Conservation (phyloP, 805 yeast species). For the Schizosaccharomyces cryophilus region DNA sequence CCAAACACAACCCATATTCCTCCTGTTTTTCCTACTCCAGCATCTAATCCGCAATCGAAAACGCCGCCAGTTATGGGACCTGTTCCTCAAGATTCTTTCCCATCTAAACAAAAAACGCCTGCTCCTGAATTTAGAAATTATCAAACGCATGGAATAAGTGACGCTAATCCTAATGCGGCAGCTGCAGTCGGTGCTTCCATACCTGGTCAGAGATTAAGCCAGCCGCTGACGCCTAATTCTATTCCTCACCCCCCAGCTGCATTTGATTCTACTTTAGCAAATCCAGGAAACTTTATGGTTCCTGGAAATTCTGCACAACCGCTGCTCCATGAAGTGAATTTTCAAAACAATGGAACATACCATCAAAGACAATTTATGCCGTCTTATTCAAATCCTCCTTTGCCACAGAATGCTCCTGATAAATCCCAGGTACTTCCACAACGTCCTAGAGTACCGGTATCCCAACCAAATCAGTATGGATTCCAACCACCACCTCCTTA, state of each 20-base stretch:
- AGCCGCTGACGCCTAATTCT: background rate
- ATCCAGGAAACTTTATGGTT: background rate
- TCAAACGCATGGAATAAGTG: too few species aligned
- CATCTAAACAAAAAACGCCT: background rate
- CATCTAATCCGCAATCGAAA: background rate
- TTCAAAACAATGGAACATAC: background rate
- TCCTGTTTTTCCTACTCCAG: conserved; percentile 1
- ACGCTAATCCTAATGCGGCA: too few species aligned
- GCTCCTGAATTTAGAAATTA: background rate
- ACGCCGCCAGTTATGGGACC: background rate
- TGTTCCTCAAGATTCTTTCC: background rate
- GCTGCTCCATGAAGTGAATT: background rate
- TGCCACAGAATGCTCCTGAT: background rate
- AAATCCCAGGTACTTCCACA: background rate
- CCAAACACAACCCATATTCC: conserved; percentile 6
- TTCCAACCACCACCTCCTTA: background rate
- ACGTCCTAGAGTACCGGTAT: background rate
- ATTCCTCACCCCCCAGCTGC: background rate
- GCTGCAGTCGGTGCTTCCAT: too few species aligned
- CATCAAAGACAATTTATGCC: background rate
- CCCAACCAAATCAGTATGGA: background rate
- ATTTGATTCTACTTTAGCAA: background rate
- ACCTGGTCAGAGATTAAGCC: background rate
- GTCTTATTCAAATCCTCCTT: background rate
- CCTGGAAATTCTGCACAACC: background rate